phyloP scores from a whole-genome alignment of 2,329 filamentous ascomycete genomes.

The Fusarium sp. region DNA sequence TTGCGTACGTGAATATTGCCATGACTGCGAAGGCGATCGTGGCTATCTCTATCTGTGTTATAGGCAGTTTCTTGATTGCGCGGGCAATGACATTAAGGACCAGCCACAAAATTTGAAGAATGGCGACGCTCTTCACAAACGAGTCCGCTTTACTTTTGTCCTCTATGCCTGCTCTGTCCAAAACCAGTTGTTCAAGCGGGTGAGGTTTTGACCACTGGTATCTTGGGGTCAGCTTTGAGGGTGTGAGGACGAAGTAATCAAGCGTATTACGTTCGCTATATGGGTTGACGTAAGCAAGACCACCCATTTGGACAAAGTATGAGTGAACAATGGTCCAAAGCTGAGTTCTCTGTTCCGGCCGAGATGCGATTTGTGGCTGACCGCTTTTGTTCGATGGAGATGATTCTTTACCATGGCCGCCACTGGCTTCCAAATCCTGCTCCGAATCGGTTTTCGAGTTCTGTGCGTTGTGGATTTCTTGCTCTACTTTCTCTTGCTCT shows the following conservation, averaged over 20 bases:
- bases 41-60: neutral
- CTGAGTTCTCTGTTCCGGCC: no score
- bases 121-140: neutral
- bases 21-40: rapidly evolving
- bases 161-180: rapidly evolving
- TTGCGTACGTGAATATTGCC: neutral
- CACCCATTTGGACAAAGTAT: neutral
- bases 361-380: no score
- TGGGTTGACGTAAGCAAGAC: neutral
- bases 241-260: no score
- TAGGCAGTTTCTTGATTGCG: neutral
- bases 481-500: no score
- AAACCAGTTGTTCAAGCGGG: neutral
- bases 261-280: no score
- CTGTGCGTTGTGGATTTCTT: no score
- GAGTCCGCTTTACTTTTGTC: neutral
- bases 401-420: no score
- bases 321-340: neutral
- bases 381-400: no score
- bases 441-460: rapidly evolving
- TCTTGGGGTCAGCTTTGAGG: neutral
- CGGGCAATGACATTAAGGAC: neutral
- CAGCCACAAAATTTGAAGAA: neutral
- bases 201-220: rapidly evolving
- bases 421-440: no score